phyloP scores from a whole-genome alignment of 2,329 filamentous ascomycete species.

The Blastomyces percursus region DNA sequence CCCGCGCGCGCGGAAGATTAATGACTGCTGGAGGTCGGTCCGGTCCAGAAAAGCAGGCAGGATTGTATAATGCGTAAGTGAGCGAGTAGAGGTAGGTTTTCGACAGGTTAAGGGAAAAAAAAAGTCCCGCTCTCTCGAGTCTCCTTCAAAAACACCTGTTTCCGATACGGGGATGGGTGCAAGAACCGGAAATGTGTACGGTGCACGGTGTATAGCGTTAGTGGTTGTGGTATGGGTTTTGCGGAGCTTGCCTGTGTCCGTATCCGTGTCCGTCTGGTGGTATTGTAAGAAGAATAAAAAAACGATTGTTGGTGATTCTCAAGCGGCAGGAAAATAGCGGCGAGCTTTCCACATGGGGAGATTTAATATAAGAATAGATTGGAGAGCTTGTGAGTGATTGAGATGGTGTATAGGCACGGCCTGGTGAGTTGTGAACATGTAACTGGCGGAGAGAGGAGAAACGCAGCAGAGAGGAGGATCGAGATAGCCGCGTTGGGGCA shows the following conservation, averaged over 20 bases:
- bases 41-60: background rate
- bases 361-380: background rate
- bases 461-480: no score
- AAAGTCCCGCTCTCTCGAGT: background rate
- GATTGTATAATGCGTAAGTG: background rate
- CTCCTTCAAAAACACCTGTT: background rate
- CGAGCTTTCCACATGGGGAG: background rate
- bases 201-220: background rate
- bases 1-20: background rate
- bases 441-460: background rate
- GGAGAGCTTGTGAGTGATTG: no score
- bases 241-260: background rate
- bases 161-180: background rate
- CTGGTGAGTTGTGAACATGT: no score
- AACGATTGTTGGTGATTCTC: background rate
- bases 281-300: background rate
- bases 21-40: no score
- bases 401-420: no score
- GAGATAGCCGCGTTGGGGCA: no score
- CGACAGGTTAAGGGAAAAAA: background rate
- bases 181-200: background rate
- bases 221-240: background rate
- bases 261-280: background rate
- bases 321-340: background rate
- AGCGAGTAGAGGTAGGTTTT: background rate